Evolutionary conservation across 2,329 filamentous ascomycete species (phyloP), one percentile per base, ranked within the genome.

Genomic region (Sporothrix euskadiensis): DNA sequence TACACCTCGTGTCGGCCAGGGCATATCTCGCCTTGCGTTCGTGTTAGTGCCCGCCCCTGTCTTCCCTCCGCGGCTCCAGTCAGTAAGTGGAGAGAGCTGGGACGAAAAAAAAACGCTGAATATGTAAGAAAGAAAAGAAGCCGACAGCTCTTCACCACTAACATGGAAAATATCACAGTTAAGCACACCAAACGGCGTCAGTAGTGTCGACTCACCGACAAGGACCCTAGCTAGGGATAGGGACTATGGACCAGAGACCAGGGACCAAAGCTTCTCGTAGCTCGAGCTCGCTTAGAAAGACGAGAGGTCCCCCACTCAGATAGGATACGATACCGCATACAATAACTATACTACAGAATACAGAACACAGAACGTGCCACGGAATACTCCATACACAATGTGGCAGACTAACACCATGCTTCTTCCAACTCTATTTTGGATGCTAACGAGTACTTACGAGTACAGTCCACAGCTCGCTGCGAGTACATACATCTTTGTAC

Each of bases 1-100:
- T n/a, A 4, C n/a, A 16, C 61, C 61, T 65, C 61, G 61, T 65
- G 61, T 65, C 35, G 61, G 39, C 39, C 35, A 65, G 61, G 59
- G 61, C 12, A 14, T 35, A 16, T 65, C 61, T 35, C 61, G 61
- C 41, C n/a, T 19, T 66, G 12, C 10, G 61, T 47, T 47, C 61
- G 61, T 66, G 61, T 66, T 66, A 66, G 39, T 66, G 61, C 39
- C 39, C 61, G 16, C 61, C n/a, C 39, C 39, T 26, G 61, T 26
- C 61, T 39, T 44, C 14, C 30, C n/a, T 44, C 16, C 9, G 9
- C n/a, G 61, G 61, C 61, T 47, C 61, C 61, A 65, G 39, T 44
- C 35, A 9, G 30, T 44, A 65, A 44, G 10, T 65, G 61, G 61
- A 47, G 39, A 16, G 39, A 22, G n/a, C 10, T 14, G 22, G 12